These are phyloP conservation scores for Vairimorpha ceranae DNA, from an alignment of 371 early-diverging fungal species.

Conservation along the genomic window DNA sequence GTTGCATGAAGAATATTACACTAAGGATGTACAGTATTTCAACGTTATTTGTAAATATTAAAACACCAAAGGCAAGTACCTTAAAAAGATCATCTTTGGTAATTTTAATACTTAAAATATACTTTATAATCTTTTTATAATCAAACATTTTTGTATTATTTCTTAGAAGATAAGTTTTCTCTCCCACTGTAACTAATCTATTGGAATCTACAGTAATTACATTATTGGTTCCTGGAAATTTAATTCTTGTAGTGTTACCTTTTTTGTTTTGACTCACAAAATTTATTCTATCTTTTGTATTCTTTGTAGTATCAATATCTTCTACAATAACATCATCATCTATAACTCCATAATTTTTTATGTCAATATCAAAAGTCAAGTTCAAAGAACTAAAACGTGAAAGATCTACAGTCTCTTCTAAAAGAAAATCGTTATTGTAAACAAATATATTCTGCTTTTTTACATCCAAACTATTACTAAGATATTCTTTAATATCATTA, in stretches of 20 bases:
- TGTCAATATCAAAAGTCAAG: background rate
- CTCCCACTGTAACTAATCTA: background rate
- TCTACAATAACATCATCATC: background rate
- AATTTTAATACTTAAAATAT: background rate
- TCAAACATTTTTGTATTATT: slow-evolving; percentile 18
- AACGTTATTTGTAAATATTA: slow-evolving; percentile 20
- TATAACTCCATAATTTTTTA: background rate
- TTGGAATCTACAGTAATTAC: slow-evolving; percentile 13
- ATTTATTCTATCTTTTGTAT: background rate
- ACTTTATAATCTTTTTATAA: background rate
- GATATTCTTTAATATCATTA: slow-evolving; percentile 10
- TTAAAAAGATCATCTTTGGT: slow-evolving; percentile 17
- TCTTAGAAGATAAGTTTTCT: slow-evolving; percentile 12
- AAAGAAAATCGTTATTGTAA: background rate
- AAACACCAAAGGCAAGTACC: slow-evolving; percentile 11
- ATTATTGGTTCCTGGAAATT: background rate
- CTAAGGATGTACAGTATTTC: slow-evolving; percentile 21
- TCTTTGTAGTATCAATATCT: background rate
- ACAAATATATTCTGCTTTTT: background rate
- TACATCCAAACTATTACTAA: background rate
- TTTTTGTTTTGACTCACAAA: background rate
- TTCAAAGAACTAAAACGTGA: background rate
- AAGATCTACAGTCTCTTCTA: background rate
- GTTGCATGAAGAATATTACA: slow-evolving; percentile 12
- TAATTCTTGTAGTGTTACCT: background rate